Conservation (phyloP, 306 rosid species). For the Dryas alaskensis region DNA sequence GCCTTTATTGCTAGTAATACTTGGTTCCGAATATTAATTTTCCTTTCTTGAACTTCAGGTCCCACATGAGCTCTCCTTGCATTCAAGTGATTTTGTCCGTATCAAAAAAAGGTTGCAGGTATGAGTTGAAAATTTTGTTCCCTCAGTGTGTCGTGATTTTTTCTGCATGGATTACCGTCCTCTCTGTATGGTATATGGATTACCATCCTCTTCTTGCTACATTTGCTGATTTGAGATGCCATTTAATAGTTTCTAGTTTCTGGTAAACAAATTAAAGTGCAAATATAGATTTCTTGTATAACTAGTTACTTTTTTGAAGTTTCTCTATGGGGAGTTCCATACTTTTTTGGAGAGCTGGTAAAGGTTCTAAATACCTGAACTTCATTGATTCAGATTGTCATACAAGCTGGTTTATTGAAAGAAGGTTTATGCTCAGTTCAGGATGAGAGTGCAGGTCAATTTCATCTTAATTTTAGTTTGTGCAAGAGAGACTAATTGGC, state of each 20-base stretch:
- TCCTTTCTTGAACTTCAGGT: conserved; percentile 48
- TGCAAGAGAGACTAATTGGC: background rate
- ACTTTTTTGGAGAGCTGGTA: background rate
- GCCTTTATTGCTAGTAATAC: background rate
- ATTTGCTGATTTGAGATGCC: background rate
- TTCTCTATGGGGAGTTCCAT: background rate
- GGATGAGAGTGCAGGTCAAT: conserved; percentile 84
- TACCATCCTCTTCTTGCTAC: background rate
- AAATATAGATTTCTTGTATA: background rate
- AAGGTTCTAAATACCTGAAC: conserved; percentile 26
- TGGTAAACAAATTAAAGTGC: background rate
- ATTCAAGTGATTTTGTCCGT: conserved; percentile 77
- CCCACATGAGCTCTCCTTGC: conserved; percentile 56
- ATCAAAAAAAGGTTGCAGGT: conserved; percentile 86
- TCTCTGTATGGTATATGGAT: background rate
- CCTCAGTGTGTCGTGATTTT: background rate
- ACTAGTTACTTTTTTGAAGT: background rate
- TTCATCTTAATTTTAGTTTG: conserved; percentile 14
- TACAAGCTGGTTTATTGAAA: conserved; percentile 63
- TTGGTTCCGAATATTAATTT: background rate
- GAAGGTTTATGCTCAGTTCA: conserved; percentile 85
- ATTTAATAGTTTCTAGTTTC: background rate
- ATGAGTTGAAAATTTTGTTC: conserved; percentile 15
- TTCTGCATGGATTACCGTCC: background rate
- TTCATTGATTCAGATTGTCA: conserved; percentile 54